Conservation (phyloP, 805 yeast genomes). For the Pichia occidentalis region DNA sequence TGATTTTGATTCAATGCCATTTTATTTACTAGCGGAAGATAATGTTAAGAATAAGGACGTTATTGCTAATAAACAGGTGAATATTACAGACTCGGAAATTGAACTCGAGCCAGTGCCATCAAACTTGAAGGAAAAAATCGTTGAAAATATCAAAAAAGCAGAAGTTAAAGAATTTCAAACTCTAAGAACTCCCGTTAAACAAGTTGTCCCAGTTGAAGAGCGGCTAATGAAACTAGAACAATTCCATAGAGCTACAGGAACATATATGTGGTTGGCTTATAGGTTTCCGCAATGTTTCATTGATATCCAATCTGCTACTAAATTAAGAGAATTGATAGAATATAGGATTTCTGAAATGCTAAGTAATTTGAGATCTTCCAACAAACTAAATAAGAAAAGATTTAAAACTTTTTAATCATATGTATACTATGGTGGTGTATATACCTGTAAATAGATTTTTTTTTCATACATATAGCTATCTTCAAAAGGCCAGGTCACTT, state of each 20-base stretch:
- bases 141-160: constrained; percentile 12
- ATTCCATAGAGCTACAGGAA: constrained; percentile 57
- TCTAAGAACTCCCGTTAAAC: constrained; percentile 16
- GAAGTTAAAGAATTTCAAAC: constrained; percentile 16
- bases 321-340: constrained; percentile 66
- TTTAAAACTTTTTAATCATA: constrained; percentile 16
- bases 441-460: too few species aligned
- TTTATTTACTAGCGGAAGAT: constrained; percentile 24
- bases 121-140: constrained; percentile 15
- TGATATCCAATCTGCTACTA: constrained; percentile 67
- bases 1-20: constrained; percentile 35
- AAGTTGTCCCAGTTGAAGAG: constrained; percentile 25
- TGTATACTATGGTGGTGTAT: background rate
- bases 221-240: constrained; percentile 44
- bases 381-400: constrained; percentile 14
- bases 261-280: constrained; percentile 81
- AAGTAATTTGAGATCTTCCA: constrained; percentile 24
- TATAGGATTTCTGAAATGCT: constrained; percentile 47
- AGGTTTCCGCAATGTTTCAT: constrained; percentile 78
- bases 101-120: constrained; percentile 28
- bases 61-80: constrained; percentile 12
- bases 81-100: constrained; percentile 12
- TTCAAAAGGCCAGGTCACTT: constrained; percentile 3
- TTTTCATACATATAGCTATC: constrained; percentile 3
- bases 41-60: constrained; percentile 10